Evolutionary conservation across 495 filamentous ascomycete species (phyloP).

Genomic region (Umbilicaria muhlenbergii): DNA sequence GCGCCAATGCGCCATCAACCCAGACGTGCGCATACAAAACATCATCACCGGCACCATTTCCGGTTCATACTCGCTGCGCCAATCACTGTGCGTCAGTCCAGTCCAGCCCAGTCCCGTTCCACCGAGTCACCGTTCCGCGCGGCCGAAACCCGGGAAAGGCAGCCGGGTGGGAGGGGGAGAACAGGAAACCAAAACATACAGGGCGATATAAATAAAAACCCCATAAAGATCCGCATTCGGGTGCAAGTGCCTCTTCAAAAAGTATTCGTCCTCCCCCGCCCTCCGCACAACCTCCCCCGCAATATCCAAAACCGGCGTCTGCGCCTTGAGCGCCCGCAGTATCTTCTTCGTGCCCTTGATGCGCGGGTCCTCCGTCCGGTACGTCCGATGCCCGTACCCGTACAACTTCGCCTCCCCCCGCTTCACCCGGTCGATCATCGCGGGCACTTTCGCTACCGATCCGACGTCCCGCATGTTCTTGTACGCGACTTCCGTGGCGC

Average conservation of each 20-base stretch:
- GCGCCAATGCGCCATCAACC: conserved; percentile 29
- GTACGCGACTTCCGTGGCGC: conserved; percentile 41
- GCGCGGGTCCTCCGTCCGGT: conserved; percentile 37
- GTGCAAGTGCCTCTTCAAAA: conserved; percentile 28
- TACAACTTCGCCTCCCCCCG: conserved; percentile 33
- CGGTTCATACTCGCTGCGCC: conserved; percentile 17
- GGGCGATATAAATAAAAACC: conserved; percentile 36
- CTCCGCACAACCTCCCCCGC: conserved; percentile 33
- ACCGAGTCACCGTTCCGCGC: too few relatives aligned
- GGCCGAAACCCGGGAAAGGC: too few relatives aligned
- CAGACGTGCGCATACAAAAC: conserved; percentile 20
- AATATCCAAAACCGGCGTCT: conserved; percentile 28
- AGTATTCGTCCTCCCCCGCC: conserved; percentile 35
- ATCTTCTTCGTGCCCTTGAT: conserved; percentile 30
- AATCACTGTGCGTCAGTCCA: background rate
- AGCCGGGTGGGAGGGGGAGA: too few relatives aligned
- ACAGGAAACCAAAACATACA: conserved; percentile 18
- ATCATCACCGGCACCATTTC: conserved; percentile 24
- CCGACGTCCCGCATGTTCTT: conserved; percentile 30
- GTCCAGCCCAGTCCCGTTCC: too few relatives aligned
- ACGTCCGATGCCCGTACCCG: conserved; percentile 45
- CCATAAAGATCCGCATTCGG: conserved; percentile 45
- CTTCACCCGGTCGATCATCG: conserved; percentile 35
- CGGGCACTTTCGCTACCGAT: conserved; percentile 26
- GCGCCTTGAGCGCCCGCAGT: conserved; percentile 22